A percentile compares a stretch with the other conserved stretches of the same genome.
phyloP scores from a whole-genome alignment of 192 early-diverging fungal genomes.

The Umbelopsis sp. region DNA sequence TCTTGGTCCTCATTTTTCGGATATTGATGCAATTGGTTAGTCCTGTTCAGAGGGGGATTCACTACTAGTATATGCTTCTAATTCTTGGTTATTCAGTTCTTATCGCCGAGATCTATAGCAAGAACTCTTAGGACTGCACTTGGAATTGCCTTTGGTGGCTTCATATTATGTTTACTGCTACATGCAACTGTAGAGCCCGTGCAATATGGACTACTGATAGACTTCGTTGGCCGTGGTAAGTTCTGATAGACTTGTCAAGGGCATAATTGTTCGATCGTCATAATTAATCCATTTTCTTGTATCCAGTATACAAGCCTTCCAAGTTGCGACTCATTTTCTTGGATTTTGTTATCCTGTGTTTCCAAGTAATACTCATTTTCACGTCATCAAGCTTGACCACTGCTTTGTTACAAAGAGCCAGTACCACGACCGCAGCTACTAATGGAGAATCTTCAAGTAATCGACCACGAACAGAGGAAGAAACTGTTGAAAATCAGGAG shows the following conservation, averaged over 20 bases:
- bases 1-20: slow-evolving; percentile 29
- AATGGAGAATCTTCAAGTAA: slow-evolving; percentile 18
- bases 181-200: slow-evolving; percentile 28
- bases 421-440: neutral
- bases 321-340: slow-evolving; percentile 26
- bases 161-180: slow-evolving; percentile 22
- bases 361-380: slow-evolving; percentile 36
- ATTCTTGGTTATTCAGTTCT: slow-evolving; percentile 20
- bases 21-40: slow-evolving; percentile 36
- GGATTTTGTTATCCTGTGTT: slow-evolving; percentile 29
- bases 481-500: neutral
- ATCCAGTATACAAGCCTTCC: slow-evolving; percentile 23
- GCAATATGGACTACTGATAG: slow-evolving; percentile 32
- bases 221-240: slow-evolving; percentile 41
- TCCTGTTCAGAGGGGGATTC: neutral
- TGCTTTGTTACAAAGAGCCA: slow-evolving; percentile 13
- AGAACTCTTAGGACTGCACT: slow-evolving; percentile 33
- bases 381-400: slow-evolving; percentile 31
- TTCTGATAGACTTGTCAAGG: neutral
- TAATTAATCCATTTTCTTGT: slow-evolving; percentile 1
- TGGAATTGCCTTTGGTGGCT: slow-evolving; percentile 25
- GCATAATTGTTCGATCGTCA: neutral
- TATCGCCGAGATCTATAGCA: slow-evolving; percentile 33
- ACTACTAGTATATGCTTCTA: neutral
- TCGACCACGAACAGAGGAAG: slow-evolving; percentile 24